phyloP scores from a whole-genome alignment of 2,329 filamentous ascomycete species.

The Fusarium sp. region DNA sequence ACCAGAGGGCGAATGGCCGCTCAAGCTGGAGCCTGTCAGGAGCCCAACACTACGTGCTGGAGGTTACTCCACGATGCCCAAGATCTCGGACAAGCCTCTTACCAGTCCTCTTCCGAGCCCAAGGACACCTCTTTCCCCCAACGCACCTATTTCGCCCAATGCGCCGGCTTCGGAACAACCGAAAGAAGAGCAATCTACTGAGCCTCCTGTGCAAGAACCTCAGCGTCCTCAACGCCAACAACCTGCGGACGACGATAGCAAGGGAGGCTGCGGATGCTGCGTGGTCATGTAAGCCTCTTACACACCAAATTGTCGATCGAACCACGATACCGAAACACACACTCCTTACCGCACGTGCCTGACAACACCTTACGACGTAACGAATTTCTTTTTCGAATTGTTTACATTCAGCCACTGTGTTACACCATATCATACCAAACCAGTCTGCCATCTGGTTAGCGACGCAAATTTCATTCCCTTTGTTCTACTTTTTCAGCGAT shows the following conservation, averaged over 20 bases:
- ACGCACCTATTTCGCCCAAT: slow-evolving; percentile 27
- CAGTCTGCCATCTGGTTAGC: slow-evolving; percentile 43
- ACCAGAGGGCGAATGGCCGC: slow-evolving; percentile 66
- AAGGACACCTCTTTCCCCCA: slow-evolving; percentile 56
- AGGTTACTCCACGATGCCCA: slow-evolving; percentile 73
- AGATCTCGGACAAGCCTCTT: slow-evolving; percentile 57
- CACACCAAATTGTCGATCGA: background rate
- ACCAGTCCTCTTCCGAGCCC: slow-evolving; percentile 58
- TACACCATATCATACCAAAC: slow-evolving; percentile 40
- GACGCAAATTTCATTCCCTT: slow-evolving; percentile 45
- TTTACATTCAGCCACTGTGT: slow-evolving; percentile 48
- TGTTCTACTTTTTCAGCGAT: slow-evolving; percentile 39
- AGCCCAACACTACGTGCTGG: slow-evolving; percentile 59
- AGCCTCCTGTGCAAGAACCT: slow-evolving; percentile 25
- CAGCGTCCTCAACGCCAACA: slow-evolving; percentile 16
- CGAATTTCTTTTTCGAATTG: slow-evolving; percentile 45
- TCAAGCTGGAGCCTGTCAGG: slow-evolving; percentile 60
- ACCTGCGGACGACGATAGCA: slow-evolving; percentile 50
- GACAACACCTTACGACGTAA: slow-evolving; percentile 46
- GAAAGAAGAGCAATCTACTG: slow-evolving; percentile 26
- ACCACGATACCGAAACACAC: slow-evolving; percentile 23
- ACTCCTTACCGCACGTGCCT: slow-evolving; percentile 28
- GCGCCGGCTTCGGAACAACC: slow-evolving; percentile 39
- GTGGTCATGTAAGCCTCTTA: slow-evolving; percentile 58
- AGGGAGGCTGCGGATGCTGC: slow-evolving; percentile 63